Conservation (phyloP, 352 stramenopile genomes). For the Phytophthora palmivora region DNA sequence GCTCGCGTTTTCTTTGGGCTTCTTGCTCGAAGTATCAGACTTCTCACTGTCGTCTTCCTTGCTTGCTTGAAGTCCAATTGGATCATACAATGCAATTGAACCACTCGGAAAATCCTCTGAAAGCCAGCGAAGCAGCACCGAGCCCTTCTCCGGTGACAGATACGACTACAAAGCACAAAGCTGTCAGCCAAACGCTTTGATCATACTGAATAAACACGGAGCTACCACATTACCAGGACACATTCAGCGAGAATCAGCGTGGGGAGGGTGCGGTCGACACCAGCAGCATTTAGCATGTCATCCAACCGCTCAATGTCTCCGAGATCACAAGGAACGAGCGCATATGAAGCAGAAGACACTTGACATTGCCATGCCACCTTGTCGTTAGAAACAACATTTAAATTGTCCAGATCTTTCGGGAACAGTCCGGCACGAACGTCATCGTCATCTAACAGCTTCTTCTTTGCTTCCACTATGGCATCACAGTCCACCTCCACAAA, state of each 20-base stretch:
- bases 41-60: conserved; percentile 6
- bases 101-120: conserved; percentile 41
- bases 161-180: conserved; percentile 54
- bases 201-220: not conserved
- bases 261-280: conserved; percentile 45
- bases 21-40: not conserved
- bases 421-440: conserved; percentile 35
- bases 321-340: conserved; percentile 62
- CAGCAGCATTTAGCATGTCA: conserved; percentile 26
- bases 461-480: conserved; percentile 60
- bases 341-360: conserved; percentile 44
- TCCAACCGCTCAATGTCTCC: conserved; percentile 52
- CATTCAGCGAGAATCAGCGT: conserved; percentile 77
- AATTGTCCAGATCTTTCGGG: conserved; percentile 21
- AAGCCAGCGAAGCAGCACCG: conserved; percentile 56
- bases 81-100: conserved; percentile 71
- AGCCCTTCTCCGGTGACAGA: conserved; percentile 57
- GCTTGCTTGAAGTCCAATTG: conserved; percentile 46
- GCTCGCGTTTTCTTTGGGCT: conserved; percentile 12
- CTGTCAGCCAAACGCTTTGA: conserved; percentile 1
- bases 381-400: conserved; percentile 9
- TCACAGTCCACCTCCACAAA: conserved; percentile 75
- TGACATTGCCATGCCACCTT: conserved; percentile 37
- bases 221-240: conserved; percentile 54
- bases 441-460: conserved; percentile 41